Evolutionary conservation across 768 basidiomycete species (phyloP).

Genomic region (Boletus patriciae): DNA sequence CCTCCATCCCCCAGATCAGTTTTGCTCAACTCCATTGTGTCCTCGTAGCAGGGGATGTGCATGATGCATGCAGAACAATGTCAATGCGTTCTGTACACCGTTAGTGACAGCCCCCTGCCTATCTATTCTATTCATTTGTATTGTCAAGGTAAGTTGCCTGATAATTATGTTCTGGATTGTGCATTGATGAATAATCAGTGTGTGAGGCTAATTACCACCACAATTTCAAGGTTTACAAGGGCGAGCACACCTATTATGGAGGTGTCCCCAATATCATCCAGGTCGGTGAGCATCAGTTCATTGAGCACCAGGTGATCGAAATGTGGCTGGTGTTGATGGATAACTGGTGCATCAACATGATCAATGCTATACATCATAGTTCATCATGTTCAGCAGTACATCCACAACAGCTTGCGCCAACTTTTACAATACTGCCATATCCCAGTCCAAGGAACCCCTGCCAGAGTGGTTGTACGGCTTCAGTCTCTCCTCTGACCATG

Average conservation of each 20-base stretch:
- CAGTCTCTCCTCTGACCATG: not conserved
- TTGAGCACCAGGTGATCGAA: not conserved
- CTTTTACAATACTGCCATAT: not conserved
- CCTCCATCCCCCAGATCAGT: not conserved
- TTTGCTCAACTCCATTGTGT: not conserved
- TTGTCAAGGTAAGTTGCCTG: too few species aligned
- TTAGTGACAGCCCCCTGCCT: too few species aligned
- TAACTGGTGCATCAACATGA: not conserved
- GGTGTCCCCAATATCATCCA: not conserved
- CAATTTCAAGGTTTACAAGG: slow-evolving; percentile 3
- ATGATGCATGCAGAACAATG: too few species aligned
- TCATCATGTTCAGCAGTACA: too few species aligned
- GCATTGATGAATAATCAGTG: too few species aligned
- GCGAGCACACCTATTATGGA: not conserved
- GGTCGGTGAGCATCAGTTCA: not conserved
- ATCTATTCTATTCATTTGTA: too few species aligned
- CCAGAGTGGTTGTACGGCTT: not conserved
- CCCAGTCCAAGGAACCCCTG: not conserved
- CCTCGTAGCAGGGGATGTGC: not conserved
- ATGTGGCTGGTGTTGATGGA: not conserved
- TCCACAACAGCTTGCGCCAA: not conserved
- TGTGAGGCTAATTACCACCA: slow-evolving; percentile 10
- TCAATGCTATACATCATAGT: too few species aligned
- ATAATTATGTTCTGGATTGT: too few species aligned
- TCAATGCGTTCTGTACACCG: too few species aligned